phyloP scores from a whole-genome alignment of 257 asterid genomes.

The Ilex aquifolium region DNA sequence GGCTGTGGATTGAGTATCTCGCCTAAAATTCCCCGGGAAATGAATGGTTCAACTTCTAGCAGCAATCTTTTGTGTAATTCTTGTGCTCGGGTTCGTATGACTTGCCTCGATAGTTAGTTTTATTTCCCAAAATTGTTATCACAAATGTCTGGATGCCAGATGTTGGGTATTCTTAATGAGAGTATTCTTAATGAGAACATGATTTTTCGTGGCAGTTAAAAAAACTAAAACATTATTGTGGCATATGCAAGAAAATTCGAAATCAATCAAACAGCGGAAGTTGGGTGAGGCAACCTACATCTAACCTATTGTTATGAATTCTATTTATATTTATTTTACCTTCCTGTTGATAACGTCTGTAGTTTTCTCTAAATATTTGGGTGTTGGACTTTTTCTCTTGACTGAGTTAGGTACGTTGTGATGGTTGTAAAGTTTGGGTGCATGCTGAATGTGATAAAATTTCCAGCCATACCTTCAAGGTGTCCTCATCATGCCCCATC shows the following conservation, averaged over 20 bases:
- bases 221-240: slow-evolving; percentile 81
- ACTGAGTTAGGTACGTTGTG: slow-evolving; percentile 62
- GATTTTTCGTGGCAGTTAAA: slow-evolving; percentile 54
- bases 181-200: slow-evolving; percentile 8
- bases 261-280: slow-evolving; percentile 75
- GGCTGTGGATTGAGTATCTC: slow-evolving; percentile 66
- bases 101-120: slow-evolving; percentile 19
- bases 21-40: slow-evolving; percentile 47
- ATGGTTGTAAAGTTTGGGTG: slow-evolving; percentile 98
- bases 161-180: slow-evolving; percentile 13
- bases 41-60: slow-evolving; percentile 39
- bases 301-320: not conserved
- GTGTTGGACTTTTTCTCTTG: slow-evolving; percentile 1
- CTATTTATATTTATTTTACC: slow-evolving; percentile 4
- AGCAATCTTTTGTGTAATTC: slow-evolving; percentile 71
- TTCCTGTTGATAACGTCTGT: not conserved
- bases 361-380: not conserved
- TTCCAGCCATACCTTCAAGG: slow-evolving; percentile 54
- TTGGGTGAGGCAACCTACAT: slow-evolving; percentile 61
- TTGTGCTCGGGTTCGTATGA: slow-evolving; percentile 77
- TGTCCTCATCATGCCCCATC: slow-evolving; percentile 15
- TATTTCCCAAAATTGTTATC: slow-evolving; percentile 6
- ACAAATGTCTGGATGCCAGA: slow-evolving; percentile 11
- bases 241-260: slow-evolving; percentile 90
- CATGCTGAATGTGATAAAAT: slow-evolving; percentile 93